A percentile compares a stretch with the other conserved stretches of the same genome.
Conservation (phyloP, 2,329 filamentous ascomycete species). For the Aspergillus aculeatinus region DNA sequence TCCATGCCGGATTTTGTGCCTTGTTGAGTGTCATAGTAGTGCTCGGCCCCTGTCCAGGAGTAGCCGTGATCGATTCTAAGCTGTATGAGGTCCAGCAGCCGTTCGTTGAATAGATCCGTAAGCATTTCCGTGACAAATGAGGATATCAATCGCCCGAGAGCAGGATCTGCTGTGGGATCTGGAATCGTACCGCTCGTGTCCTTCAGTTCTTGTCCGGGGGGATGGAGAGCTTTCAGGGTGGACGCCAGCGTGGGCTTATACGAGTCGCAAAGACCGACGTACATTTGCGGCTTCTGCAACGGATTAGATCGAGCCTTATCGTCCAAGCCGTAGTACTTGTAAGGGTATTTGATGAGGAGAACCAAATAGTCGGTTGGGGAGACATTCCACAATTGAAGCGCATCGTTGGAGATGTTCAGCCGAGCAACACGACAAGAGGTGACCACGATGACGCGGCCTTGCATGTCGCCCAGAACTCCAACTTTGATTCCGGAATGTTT, state of each 20-base stretch:
- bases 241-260: slow-evolving; percentile 68
- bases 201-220: neutral
- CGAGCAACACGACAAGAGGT: slow-evolving; percentile 69
- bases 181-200: neutral
- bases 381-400: slow-evolving; percentile 75
- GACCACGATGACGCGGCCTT: slow-evolving; percentile 57
- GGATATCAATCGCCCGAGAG: neutral
- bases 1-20: slow-evolving; percentile 26
- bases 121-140: slow-evolving; percentile 70
- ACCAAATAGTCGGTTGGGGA: slow-evolving; percentile 67
- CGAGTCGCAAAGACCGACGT: slow-evolving; percentile 66
- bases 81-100: slow-evolving; percentile 63
- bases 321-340: slow-evolving; percentile 62
- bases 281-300: slow-evolving; percentile 47
- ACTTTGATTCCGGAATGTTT: slow-evolving; percentile 69
- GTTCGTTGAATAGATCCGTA: slow-evolving; percentile 64
- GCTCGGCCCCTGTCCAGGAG: slow-evolving; percentile 68
- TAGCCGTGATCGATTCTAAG: slow-evolving; percentile 55
- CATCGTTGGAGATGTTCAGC: slow-evolving; percentile 71
- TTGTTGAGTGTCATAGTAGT: slow-evolving; percentile 52
- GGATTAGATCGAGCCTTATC: slow-evolving; percentile 37
- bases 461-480: slow-evolving; percentile 58
- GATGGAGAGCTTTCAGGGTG: slow-evolving; percentile 52
- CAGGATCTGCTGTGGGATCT: neutral
- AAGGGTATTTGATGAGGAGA: slow-evolving; percentile 65